These are phyloP conservation scores for Pseudogymnoascus sp. DNA, from an alignment of 2,329 filamentous ascomycete species.

Conservation along the genomic window DNA sequence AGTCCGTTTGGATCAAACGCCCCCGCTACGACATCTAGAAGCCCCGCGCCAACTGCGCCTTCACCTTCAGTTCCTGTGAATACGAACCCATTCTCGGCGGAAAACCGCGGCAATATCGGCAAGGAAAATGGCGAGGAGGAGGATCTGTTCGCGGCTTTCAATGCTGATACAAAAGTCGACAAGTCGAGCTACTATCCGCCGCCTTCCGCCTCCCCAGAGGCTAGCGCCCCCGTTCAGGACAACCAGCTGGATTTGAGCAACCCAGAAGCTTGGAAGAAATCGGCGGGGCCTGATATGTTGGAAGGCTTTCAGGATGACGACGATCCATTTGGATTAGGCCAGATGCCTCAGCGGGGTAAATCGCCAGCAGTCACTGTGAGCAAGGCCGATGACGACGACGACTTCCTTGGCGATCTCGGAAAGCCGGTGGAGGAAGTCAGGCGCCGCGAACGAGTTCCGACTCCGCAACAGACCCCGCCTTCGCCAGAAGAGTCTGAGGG, in stretches of 20 bases:
- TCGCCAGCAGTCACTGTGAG: slow-evolving; percentile 21
- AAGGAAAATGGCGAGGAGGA: slow-evolving; percentile 41
- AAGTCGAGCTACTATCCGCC: slow-evolving; percentile 60
- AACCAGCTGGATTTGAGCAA: slow-evolving; percentile 44
- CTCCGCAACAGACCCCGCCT: slow-evolving; percentile 31
- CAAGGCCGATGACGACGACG: slow-evolving; percentile 48
- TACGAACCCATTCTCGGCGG: slow-evolving; percentile 26
- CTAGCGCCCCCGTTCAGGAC: slow-evolving; percentile 32
- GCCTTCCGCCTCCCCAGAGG: slow-evolving; percentile 32
- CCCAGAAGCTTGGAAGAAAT: slow-evolving; percentile 46
- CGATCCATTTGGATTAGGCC: slow-evolving; percentile 76
- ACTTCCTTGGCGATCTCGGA: slow-evolving; percentile 58
- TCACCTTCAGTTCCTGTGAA: slow-evolving; percentile 24
- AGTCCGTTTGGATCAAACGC: slow-evolving; percentile 14
- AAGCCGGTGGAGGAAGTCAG: slow-evolving; percentile 59
- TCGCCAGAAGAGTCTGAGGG: slow-evolving; percentile 18
- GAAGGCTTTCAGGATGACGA: slow-evolving; percentile 54
- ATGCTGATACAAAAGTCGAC: slow-evolving; percentile 58
- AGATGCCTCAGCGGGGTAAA: slow-evolving; percentile 43
- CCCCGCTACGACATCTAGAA: slow-evolving; percentile 42
- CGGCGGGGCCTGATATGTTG: slow-evolving; percentile 19
- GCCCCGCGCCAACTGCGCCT: slow-evolving; percentile 36
- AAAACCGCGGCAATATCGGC: slow-evolving; percentile 20
- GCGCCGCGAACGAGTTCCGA: slow-evolving; percentile 38
- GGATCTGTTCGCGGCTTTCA: slow-evolving; percentile 62